phyloP scores from a whole-genome alignment of 2,329 filamentous ascomycete genomes.

The Leptosphaerulina australis region DNA sequence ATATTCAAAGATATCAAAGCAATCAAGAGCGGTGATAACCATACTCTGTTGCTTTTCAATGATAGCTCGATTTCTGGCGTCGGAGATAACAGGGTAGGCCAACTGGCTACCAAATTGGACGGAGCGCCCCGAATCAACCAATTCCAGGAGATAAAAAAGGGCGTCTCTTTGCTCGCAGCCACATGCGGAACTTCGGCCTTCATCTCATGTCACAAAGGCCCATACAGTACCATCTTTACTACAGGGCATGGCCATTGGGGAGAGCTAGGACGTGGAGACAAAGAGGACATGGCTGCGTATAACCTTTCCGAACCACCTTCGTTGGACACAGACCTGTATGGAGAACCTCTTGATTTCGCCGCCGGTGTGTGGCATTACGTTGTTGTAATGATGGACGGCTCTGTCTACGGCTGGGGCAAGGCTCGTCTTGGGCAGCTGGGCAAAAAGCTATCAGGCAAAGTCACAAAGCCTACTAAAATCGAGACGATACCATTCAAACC shows the following conservation, averaged over 20 bases:
- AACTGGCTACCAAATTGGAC: constrained; percentile 23
- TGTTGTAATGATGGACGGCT: constrained; percentile 73
- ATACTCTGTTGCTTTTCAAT: constrained; percentile 74
- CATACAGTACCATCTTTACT: constrained; percentile 12
- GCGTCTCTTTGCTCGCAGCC: constrained; percentile 24
- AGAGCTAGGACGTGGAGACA: constrained; percentile 27
- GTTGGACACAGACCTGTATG: constrained; percentile 1
- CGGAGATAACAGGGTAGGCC: constrained; percentile 63
- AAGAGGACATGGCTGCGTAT: background rate
- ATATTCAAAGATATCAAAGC: constrained; percentile 22
- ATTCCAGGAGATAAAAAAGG: background rate
- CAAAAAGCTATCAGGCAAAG: constrained; percentile 51
- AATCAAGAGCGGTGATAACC: constrained; percentile 78
- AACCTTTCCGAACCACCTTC: background rate
- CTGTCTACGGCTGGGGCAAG: constrained; percentile 87
- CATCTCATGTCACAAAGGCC: constrained; percentile 1
- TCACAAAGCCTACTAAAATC: constrained; percentile 25
- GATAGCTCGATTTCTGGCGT: constrained; percentile 67
- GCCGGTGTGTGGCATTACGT: constrained; percentile 81
- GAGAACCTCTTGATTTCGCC: constrained; percentile 64
- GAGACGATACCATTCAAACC: constrained; percentile 65
- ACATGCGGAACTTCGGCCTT: constrained; percentile 38
- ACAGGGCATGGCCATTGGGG: constrained; percentile 35
- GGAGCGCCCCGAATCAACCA: background rate
- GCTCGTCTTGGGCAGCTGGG: constrained; percentile 86